Percentiles rank a stretch among this genome's conserved stretches.
Conservation (phyloP, 768 basidiomycete genomes). For the Lepiota venenata region DNA sequence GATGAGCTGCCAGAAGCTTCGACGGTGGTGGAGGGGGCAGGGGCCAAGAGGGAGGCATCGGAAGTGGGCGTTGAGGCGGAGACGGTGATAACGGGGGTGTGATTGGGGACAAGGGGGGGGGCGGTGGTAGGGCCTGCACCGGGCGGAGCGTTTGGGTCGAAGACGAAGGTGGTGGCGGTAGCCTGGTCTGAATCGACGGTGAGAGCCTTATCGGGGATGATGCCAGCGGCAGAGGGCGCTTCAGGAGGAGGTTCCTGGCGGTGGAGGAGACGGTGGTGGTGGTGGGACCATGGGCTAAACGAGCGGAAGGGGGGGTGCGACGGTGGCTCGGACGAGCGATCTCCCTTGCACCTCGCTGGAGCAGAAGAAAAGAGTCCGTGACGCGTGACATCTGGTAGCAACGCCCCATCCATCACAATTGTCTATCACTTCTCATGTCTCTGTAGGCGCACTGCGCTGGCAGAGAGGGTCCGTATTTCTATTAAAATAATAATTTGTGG, state of each 20-base stretch:
- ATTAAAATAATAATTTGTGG: too few species aligned
- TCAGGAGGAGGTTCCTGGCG: slow-evolving; percentile 14
- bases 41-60: slow-evolving; percentile 3
- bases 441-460: too few species aligned
- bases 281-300: too few species aligned
- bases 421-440: too few species aligned
- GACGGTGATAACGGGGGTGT: slow-evolving; percentile 3
- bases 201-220: slow-evolving; percentile 18
- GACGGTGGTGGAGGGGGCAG: slow-evolving; percentile 6
- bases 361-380: too few species aligned
- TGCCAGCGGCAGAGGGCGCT: slow-evolving; percentile 12
- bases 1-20: slow-evolving; percentile 15
- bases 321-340: too few species aligned
- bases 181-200: slow-evolving; percentile 4
- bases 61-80: slow-evolving; percentile 1
- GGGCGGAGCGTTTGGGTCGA: background rate
- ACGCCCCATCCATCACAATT: too few species aligned
- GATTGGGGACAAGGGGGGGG: background rate
- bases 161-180: background rate
- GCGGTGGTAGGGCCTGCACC: background rate
- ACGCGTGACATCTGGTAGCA: too few species aligned
- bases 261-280: background rate
- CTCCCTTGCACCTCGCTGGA: too few species aligned
- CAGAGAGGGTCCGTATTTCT: too few species aligned
- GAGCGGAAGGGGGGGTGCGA: too few species aligned